phyloP scores from a whole-genome alignment of 1,284 basidiomycete genomes.

The Sporisorium graminicola region DNA sequence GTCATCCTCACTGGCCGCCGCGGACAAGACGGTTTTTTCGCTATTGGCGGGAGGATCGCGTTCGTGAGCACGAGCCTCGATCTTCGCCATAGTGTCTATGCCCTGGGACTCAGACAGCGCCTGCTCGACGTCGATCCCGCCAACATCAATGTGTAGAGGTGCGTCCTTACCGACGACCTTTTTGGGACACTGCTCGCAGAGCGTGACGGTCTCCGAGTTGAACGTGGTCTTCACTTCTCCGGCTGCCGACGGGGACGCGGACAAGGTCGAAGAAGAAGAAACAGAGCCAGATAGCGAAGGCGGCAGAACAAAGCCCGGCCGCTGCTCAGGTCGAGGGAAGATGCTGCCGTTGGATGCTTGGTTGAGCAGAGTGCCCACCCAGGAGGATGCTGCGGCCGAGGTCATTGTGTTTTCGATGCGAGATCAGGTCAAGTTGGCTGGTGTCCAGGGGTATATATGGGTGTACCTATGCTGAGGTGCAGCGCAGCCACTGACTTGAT shows the following conservation, averaged over 20 bases:
- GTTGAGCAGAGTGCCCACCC: slow-evolving; percentile 42
- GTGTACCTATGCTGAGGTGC: too few relatives aligned
- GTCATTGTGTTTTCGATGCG: slow-evolving; percentile 20
- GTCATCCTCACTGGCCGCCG: not conserved
- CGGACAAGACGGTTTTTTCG: slow-evolving; percentile 2
- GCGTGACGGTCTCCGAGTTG: slow-evolving; percentile 8
- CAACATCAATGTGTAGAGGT: not conserved
- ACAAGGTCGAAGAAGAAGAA: not conserved
- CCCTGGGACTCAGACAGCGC: slow-evolving; percentile 12
- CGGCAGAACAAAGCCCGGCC: slow-evolving; percentile 23
- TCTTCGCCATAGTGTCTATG: slow-evolving; percentile 1
- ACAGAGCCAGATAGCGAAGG: not conserved
- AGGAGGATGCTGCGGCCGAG: slow-evolving; percentile 23
- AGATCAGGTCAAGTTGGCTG: too few relatives aligned
- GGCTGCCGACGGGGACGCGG: not conserved
- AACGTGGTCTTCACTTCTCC: not conserved
- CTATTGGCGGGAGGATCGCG: too few relatives aligned
- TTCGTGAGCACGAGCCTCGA: slow-evolving; percentile 8
- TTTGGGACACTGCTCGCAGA: not conserved
- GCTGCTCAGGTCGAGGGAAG: slow-evolving; percentile 28
- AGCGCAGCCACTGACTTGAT: too few relatives aligned
- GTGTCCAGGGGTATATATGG: too few relatives aligned
- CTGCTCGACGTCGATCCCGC: slow-evolving; percentile 13
- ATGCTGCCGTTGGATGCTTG: slow-evolving; percentile 24
- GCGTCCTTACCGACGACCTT: not conserved